Percentiles rank a stretch among this genome's conserved stretches.
phyloP scores from a whole-genome alignment of 2,329 filamentous ascomycete species.

The Mycosphaerella arachidis region DNA sequence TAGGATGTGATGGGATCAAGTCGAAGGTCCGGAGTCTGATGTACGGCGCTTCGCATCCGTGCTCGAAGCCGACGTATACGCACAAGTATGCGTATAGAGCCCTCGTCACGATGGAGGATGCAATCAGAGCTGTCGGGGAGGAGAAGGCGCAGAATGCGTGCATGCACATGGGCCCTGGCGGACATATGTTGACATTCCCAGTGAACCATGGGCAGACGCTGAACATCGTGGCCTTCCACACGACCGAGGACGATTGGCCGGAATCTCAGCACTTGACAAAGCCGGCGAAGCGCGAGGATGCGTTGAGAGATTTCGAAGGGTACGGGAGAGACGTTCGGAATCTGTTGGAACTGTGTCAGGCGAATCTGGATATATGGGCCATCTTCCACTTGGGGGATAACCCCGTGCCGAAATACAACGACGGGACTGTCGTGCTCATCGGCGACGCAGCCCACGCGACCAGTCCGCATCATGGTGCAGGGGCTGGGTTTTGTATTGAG shows the following conservation, averaged over 20 bases:
- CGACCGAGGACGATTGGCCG: slow-evolving; percentile 22
- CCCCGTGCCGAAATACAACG: slow-evolving; percentile 34
- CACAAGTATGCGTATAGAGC: slow-evolving; percentile 60
- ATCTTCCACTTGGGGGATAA: slow-evolving; percentile 39
- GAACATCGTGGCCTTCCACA: slow-evolving; percentile 29
- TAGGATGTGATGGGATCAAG: slow-evolving; percentile 46
- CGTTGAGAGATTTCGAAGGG: slow-evolving; percentile 23
- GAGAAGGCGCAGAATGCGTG: slow-evolving; percentile 26
- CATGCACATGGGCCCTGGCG: slow-evolving; percentile 36
- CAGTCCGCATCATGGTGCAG: slow-evolving; percentile 39
- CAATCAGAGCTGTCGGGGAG: slow-evolving; percentile 26
- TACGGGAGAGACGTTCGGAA: slow-evolving; percentile 23
- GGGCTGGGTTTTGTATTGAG: slow-evolving; percentile 31
- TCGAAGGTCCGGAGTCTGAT: slow-evolving; percentile 49
- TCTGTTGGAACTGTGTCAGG: slow-evolving; percentile 24
- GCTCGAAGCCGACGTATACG: slow-evolving; percentile 48
- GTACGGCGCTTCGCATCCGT: slow-evolving; percentile 36
- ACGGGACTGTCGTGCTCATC: slow-evolving; percentile 33
- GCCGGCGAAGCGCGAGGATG: slow-evolving; percentile 22
- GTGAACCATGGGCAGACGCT: slow-evolving; percentile 26
- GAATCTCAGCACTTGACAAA: slow-evolving; percentile 21
- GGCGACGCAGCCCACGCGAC: slow-evolving; percentile 43
- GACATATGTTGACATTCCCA: slow-evolving; percentile 58
- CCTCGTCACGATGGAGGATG: slow-evolving; percentile 52
- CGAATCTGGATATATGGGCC: slow-evolving; percentile 34